Evolutionary conservation across 2,329 filamentous ascomycete species (phyloP).

Genomic region (Nemania sp.): DNA sequence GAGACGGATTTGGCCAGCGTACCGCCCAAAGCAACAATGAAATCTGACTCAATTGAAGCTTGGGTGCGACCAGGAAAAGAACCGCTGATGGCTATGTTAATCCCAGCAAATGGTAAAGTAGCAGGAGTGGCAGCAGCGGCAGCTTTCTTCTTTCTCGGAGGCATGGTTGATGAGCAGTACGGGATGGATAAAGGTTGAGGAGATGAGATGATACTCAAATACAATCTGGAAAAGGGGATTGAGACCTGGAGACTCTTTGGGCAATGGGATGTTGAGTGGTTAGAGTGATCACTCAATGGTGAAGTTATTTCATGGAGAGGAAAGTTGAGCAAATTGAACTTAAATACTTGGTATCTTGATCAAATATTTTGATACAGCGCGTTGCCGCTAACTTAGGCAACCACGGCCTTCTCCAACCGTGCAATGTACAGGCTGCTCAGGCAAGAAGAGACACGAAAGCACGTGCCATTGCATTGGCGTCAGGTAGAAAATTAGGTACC

Average conservation of each 20-base stretch:
- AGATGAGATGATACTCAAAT: neutral
- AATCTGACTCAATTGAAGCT: slow-evolving; percentile 47
- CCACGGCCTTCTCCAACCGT: slow-evolving; percentile 6
- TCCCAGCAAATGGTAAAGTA: slow-evolving; percentile 50
- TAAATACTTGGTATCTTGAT: too few species aligned
- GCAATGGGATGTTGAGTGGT: too few species aligned
- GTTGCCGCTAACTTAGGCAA: slow-evolving; percentile 27
- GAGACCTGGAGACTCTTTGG: too few species aligned
- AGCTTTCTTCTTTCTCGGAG: slow-evolving; percentile 29
- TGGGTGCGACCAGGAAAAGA: slow-evolving; percentile 61
- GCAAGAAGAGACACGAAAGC: slow-evolving; percentile 24
- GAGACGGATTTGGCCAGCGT: slow-evolving; percentile 52
- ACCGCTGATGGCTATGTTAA: slow-evolving; percentile 62
- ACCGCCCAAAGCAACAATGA: slow-evolving; percentile 56
- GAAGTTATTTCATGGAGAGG: too few species aligned
- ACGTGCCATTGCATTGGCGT: slow-evolving; percentile 19
- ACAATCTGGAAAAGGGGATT: neutral
- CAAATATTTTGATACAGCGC: slow-evolving; percentile 28
- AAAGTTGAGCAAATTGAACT: neutral
- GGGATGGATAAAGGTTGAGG: neutral
- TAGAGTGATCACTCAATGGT: too few species aligned
- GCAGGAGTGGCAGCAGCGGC: slow-evolving; percentile 21
- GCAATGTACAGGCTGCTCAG: neutral
- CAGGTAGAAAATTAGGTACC: neutral
- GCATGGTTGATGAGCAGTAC: slow-evolving; percentile 24